phyloP scores from a whole-genome alignment of 768 basidiomycete species.

The Pulveroboletus sp. region DNA sequence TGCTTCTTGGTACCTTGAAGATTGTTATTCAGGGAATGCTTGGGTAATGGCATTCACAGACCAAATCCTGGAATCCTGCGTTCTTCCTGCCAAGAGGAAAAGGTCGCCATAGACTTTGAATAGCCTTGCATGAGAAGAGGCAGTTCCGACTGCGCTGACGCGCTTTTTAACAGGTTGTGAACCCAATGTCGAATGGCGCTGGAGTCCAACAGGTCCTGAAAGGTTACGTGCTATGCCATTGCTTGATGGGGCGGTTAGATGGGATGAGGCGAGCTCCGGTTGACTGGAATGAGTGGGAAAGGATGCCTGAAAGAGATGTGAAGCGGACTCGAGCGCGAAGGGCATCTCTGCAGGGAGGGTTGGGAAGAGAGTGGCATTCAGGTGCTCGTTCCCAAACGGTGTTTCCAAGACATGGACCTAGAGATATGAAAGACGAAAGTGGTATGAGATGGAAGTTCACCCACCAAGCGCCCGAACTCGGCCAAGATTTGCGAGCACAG shows the following conservation, averaged over 20 bases:
- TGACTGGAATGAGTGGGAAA: constrained; percentile 52
- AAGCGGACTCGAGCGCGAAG: constrained; percentile 46
- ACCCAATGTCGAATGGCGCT: constrained; percentile 53
- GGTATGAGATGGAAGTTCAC: constrained; percentile 23
- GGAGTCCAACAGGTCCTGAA: constrained; percentile 33
- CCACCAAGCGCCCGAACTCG: constrained; percentile 82
- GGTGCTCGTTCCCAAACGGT: constrained; percentile 80
- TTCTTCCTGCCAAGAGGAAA: constrained; percentile 83
- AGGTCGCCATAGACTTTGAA: constrained; percentile 89
- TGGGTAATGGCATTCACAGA: constrained; percentile 33
- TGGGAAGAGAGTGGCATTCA: constrained; percentile 70
- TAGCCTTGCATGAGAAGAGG: constrained; percentile 80
- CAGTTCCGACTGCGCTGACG: constrained; percentile 57
- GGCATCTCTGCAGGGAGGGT: constrained; percentile 65
- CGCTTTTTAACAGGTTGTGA: constrained; percentile 54
- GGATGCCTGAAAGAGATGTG: constrained; percentile 41
- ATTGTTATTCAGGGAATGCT: constrained; percentile 15
- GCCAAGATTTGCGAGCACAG: constrained; percentile 83
- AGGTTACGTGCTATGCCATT: constrained; percentile 54
- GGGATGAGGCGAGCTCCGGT: constrained; percentile 44
- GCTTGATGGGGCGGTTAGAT: constrained; percentile 23
- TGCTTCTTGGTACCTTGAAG: constrained; percentile 80
- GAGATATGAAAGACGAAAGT: constrained; percentile 11
- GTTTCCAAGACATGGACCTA: constrained; percentile 81
- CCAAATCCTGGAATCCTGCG: constrained; percentile 80